Conservation (phyloP, 805 yeast genomes). For the Ascoidea tarda region DNA sequence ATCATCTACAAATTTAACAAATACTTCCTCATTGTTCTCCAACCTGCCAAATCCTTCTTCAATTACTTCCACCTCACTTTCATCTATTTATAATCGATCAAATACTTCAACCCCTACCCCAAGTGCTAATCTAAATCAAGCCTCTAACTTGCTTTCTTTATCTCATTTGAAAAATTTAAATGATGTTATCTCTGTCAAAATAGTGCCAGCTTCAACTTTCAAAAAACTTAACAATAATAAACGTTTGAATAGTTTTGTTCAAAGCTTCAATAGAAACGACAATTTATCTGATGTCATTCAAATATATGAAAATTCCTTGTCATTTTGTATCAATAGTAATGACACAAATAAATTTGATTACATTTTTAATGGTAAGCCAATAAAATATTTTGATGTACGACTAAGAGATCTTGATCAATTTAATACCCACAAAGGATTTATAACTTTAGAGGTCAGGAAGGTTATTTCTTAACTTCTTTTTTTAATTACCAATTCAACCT, state of each 20-base stretch:
- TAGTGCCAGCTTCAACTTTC: not conserved
- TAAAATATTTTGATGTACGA: not conserved
- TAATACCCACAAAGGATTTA: not conserved
- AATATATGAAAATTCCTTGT: not conserved
- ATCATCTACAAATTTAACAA: no score
- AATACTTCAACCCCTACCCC: no score
- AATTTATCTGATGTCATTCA: not conserved
- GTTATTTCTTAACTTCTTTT: no score
- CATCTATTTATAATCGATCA: no score
- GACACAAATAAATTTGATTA: not conserved
- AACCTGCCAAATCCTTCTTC: no score
- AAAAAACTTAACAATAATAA: no score
- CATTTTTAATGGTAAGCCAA: not conserved
- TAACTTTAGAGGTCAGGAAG: not conserved
- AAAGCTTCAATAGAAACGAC: not conserved
- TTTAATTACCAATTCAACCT: no score
- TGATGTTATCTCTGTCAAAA: not conserved
- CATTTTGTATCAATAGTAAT: not conserved
- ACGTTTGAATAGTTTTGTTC: not conserved
- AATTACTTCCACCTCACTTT: no score
- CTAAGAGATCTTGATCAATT: not conserved
- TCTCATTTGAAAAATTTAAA: no score
- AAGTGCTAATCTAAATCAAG: no score
- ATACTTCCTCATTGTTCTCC: no score
- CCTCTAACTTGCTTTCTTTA: no score